Conservation (phyloP, 345 rosid species). For the Rhodamnia argentea region DNA sequence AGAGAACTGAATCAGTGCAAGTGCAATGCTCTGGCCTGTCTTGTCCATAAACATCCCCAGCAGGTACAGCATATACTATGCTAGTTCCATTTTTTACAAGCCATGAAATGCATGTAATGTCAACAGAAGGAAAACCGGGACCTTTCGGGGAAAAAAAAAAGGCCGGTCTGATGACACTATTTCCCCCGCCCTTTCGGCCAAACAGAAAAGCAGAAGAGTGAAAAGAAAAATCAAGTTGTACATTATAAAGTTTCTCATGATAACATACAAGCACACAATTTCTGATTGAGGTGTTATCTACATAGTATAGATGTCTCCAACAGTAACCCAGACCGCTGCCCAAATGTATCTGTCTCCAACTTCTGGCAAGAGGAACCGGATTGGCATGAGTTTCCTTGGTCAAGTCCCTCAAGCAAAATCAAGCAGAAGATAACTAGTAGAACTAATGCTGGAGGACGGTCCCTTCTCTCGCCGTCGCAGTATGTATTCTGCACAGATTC, state of each 20-base stretch:
- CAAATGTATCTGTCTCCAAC: not conserved
- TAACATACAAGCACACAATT: not conserved
- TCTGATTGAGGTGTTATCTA: not conserved
- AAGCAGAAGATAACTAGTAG: not conserved
- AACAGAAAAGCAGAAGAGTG: not conserved
- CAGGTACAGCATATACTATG: not conserved
- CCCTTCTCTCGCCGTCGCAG: not conserved
- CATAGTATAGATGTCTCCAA: not conserved
- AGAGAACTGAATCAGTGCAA: not conserved
- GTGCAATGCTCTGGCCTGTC: not conserved
- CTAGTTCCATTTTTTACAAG: not conserved
- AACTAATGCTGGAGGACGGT: not conserved
- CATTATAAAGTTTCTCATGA: not conserved
- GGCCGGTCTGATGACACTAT: not conserved
- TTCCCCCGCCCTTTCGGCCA: not conserved
- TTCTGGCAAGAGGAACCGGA: not conserved
- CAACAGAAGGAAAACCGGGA: not conserved
- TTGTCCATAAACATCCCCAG: not conserved
- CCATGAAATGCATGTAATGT: not conserved
- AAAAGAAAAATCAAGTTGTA: not conserved
- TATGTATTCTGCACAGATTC: not conserved
- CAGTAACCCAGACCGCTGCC: not conserved
- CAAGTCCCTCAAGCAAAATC: not conserved
- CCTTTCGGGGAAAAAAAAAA: not conserved
- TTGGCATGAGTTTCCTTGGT: not conserved